These are phyloP conservation scores for Astrothelium macrocarpum DNA, from an alignment of 495 filamentous ascomycete species.

Conservation along the genomic window DNA sequence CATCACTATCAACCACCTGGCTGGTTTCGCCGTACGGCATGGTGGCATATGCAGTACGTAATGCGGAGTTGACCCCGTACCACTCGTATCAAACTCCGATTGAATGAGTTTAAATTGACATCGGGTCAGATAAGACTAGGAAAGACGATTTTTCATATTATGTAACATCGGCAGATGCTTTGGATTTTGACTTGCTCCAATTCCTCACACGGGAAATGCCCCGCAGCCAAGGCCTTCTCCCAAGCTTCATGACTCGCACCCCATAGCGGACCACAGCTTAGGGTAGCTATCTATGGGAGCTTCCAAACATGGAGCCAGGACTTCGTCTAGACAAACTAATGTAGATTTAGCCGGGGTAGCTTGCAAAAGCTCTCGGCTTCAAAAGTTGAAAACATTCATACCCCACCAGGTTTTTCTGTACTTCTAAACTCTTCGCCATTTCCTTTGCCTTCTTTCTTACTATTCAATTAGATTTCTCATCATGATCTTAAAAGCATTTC, in stretches of 20 bases:
- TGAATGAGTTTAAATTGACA: background rate
- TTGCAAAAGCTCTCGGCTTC: background rate
- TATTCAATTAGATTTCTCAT: background rate
- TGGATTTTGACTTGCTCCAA: background rate
- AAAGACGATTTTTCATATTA: background rate
- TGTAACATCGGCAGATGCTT: background rate
- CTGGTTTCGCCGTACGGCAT: background rate
- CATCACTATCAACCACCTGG: background rate
- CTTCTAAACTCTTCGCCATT: constrained; percentile 1
- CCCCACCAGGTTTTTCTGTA: constrained; percentile 6
- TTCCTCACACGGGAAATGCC: background rate
- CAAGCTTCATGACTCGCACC: background rate
- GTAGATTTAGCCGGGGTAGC: background rate
- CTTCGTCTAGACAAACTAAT: background rate
- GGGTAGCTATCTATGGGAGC: background rate
- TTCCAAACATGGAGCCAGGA: background rate
- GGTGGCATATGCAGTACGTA: background rate
- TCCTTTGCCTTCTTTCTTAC: constrained; percentile 27
- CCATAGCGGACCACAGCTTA: background rate
- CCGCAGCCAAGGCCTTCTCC: background rate
- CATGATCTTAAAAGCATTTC: constrained; percentile 17
- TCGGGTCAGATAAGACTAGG: background rate
- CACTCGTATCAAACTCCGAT: background rate
- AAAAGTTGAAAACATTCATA: constrained; percentile 11
- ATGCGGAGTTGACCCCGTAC: constrained; percentile 4